Evolutionary conservation across 176 grass and related monocot species (phyloP).

Genomic region (Alopecurus myosuroides): DNA sequence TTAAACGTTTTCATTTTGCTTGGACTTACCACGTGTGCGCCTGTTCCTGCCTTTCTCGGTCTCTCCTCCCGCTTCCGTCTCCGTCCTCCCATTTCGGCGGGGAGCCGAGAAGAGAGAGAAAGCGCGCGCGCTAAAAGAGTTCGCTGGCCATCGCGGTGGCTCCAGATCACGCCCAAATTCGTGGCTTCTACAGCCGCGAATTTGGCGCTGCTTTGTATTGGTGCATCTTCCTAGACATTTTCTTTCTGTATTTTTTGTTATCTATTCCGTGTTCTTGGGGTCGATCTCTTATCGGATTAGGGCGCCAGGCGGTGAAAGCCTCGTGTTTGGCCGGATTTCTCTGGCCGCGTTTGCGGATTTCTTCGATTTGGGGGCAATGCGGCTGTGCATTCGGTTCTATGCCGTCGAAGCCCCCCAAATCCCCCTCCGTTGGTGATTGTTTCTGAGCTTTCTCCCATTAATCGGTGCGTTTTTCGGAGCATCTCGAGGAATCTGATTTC

Average conservation of each 20-base stretch:
- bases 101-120: not conserved
- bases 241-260: not conserved
- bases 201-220: slow-evolving; percentile 13
- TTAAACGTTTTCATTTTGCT: no score
- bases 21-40: not conserved
- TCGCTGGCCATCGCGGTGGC: not conserved
- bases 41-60: not conserved
- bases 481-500: not conserved
- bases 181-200: not conserved
- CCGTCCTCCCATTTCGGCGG: not conserved
- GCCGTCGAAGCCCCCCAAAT: slow-evolving; percentile 3
- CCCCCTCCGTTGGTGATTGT: not conserved
- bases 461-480: not conserved
- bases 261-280: not conserved
- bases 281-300: not conserved
- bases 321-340: not conserved
- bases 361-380: not conserved
- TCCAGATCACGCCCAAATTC: slow-evolving; percentile 17
- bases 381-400: not conserved
- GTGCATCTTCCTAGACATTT: not conserved
- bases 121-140: not conserved
- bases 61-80: not conserved
- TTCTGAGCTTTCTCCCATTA: not conserved
- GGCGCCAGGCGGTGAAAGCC: not conserved
- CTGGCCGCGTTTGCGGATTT: not conserved